Base-by-base conservation (phyloP, 2,329 filamentous ascomycete genomes). In the Akanthomyces uredinophilus region DNA sequence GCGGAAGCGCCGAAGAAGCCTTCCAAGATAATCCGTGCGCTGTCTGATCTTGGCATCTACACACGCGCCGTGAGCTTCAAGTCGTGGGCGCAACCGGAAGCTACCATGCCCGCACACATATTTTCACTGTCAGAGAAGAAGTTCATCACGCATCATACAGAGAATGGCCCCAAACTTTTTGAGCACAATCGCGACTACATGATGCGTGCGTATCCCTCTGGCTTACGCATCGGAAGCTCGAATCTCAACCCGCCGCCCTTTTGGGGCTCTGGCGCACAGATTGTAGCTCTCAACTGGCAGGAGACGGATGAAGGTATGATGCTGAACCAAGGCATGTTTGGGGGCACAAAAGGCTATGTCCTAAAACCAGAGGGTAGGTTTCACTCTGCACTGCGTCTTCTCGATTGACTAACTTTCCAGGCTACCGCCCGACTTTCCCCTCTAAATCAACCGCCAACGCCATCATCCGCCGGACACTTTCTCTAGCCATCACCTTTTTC, bases 271-370 rank as follows among this genome's bases (percentile, higher is more conserved):
- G 93, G 93, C 16, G 88, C 96, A 3, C 93, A 97, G 74, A 88
- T 97, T 68, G 92, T 96, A 1, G 93, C 93, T 0, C 79, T 98
- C 64, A 97, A 97, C 76, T 98, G 93, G 91, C 93, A 98, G 74
- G 88, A 87, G 64, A 87, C 90, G 74, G 92, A 97, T 70, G 89
- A 91, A 68, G 92, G 91, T 37, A 96, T 96, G 88, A 97, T 97
- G 94, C 83, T 96, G 16, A 97, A 97, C 71, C 88, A 95, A 70
- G 93, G 86, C 68, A 95, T 96, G 91, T 96, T 96, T 74, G 83
- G 86, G 1, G 90, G 88, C 13, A 91, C 90, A 0, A 82, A 82
- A n/a, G 93, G 93, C 24, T 97, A 92, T 79, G 87, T 95, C 1
- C 80, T 96, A 46, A 97, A 97, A 74, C 93, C 93, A 0, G 77